Evolutionary conservation across 805 yeast species (phyloP), one percentile per base, ranked within the genome.

Genomic region (Metschnikowia corniflorae): DNA sequence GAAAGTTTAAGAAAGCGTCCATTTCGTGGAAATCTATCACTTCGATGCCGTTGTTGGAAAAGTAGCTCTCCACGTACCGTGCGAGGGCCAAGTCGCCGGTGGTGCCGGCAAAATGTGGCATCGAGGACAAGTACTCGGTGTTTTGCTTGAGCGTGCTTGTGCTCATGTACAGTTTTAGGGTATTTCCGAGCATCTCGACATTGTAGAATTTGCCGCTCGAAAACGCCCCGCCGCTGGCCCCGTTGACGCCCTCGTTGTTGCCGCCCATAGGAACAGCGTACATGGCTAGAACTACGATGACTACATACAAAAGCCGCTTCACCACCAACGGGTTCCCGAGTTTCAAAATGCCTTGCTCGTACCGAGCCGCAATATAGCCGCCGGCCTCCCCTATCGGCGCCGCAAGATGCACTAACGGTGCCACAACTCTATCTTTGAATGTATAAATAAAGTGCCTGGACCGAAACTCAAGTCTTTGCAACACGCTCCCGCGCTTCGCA

Each of bases 21-120:
- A 78, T 58, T 35, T 70, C 74, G 24, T 67, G 63, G 31, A 76
- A 71, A 28, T 77, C 79, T 5, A 77, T 70, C 2, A 60, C 41
- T 19, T 64, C 61, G 15, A 88, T 43, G 2, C 85, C 84, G 44
- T 79, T 76, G 35, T 77, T 71, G 16, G 60, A 55, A 60, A 84
- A 77, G 32, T 75, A 74, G 16, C 73, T 73, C 42, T 76, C 69
- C 12, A 89, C 66, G 54, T 81, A 87, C 40, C 73, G 68, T 2
- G 87, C 80, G 24, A 88, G 61, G 0, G 91, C 73, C 41, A 78
- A 59, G 57, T 87, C 96, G 14, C 95, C 97, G 12, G 78, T 75
- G 2, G 97, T 82, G 3, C 97, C 97, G 0, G 96, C 78, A 46
- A 82, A 60, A 55, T 88, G 97, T 3, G 95, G 87, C 78, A 87